A percentile compares a stretch with the other conserved stretches of the same genome.
phyloP scores from a whole-genome alignment of 345 rosid species.

The Lepidium aucheri region DNA sequence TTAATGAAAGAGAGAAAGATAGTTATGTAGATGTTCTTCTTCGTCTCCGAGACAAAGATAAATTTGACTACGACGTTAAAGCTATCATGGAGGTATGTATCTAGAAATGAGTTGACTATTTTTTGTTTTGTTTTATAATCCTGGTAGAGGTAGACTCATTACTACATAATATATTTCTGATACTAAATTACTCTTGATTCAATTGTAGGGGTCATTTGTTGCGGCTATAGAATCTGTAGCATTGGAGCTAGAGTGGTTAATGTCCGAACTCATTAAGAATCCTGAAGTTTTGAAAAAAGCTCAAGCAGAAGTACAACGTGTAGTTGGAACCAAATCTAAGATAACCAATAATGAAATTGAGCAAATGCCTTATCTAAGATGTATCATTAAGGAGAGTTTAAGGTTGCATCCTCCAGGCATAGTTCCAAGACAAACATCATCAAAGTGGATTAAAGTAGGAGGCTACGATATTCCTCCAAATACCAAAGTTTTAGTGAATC shows the following conservation, averaged over 20 bases:
- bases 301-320: conserved; percentile 19
- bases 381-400: conserved; percentile 20
- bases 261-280: conserved; percentile 19
- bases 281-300: conserved; percentile 17
- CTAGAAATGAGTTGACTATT: neutral
- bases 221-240: conserved; percentile 24
- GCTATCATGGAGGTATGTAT: conserved; percentile 25
- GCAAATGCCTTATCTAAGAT: conserved; percentile 23
- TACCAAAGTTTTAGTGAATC: conserved; percentile 19
- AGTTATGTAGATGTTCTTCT: conserved; percentile 22
- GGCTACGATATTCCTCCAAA: conserved; percentile 23
- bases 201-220: conserved; percentile 17
- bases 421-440: conserved; percentile 15
- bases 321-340: conserved; percentile 18
- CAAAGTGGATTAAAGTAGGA: conserved; percentile 1
- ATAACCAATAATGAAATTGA: conserved; percentile 8
- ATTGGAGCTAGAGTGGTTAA: conserved; percentile 21
- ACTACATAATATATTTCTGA: neutral
- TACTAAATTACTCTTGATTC: neutral
- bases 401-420: conserved; percentile 22
- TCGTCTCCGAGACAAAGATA: conserved; percentile 16
- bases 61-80: conserved; percentile 23
- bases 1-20: conserved; percentile 14
- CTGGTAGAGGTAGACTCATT: neutral
- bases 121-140: neutral